These are phyloP conservation scores for Fusarium bulbicola DNA, from an alignment of 2,329 filamentous ascomycete genomes.

Conservation along the genomic window DNA sequence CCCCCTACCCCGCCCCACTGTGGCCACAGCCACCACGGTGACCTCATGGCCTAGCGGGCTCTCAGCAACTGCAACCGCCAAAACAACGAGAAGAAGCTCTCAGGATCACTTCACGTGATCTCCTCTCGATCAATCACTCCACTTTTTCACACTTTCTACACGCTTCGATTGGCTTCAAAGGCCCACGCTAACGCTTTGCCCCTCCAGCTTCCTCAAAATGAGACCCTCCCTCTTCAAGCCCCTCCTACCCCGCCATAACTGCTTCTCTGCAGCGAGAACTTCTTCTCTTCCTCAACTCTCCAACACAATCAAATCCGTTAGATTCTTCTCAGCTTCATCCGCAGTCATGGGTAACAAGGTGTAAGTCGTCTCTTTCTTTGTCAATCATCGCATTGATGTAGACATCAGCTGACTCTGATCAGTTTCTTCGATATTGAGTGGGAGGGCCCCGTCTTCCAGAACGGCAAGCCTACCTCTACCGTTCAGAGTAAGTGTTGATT, in stretches of 20 bases:
- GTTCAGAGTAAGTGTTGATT: constrained; percentile 65
- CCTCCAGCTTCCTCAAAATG: constrained; percentile 56
- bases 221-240: constrained; percentile 56
- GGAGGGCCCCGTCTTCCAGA: constrained; percentile 76
- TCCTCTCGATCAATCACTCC: constrained; percentile 20
- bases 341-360: constrained; percentile 77
- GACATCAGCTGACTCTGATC: constrained; percentile 35
- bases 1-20: constrained; percentile 24
- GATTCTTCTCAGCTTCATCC: constrained; percentile 64
- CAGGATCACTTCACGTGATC: constrained; percentile 45
- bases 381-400: constrained; percentile 12
- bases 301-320: constrained; percentile 50
- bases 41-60: constrained; percentile 38
- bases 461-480: constrained; percentile 61
- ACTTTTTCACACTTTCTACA: neutral
- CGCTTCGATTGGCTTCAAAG: constrained; percentile 40
- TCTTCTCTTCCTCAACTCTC: constrained; percentile 55
- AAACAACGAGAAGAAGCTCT: constrained; percentile 29
- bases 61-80: neutral
- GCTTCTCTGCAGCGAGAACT: constrained; percentile 51
- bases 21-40: constrained; percentile 35
- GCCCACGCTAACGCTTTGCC: constrained; percentile 51
- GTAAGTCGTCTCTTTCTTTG: constrained; percentile 57
- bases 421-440: constrained; percentile 79
- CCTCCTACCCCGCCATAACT: constrained; percentile 59